phyloP scores from a whole-genome alignment of 345 rosid genomes.

The Clarkia xantiana region DNA sequence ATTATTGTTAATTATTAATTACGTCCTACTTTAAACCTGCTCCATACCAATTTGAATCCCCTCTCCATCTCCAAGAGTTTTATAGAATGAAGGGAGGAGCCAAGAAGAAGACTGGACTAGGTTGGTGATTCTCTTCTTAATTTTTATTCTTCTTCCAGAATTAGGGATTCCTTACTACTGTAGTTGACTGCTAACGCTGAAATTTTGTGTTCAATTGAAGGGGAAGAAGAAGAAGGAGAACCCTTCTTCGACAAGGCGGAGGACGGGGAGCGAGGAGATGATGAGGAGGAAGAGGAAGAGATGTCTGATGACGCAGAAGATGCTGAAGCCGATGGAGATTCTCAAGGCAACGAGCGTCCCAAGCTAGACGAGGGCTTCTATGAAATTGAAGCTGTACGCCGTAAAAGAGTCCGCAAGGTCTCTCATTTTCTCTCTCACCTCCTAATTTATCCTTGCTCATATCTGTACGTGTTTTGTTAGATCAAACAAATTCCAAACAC shows the following conservation, averaged over 20 bases:
- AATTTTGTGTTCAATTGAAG: background rate
- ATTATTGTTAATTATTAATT: too few relatives aligned
- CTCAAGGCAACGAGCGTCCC: constrained; percentile 37
- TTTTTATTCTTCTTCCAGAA: too few relatives aligned
- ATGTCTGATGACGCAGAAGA: constrained; percentile 22
- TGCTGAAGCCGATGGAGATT: constrained; percentile 21
- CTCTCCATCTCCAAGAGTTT: too few relatives aligned
- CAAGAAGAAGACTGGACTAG: too few relatives aligned
- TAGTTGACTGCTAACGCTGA: too few relatives aligned
- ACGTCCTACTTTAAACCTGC: too few relatives aligned
- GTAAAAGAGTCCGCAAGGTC: constrained; percentile 84
- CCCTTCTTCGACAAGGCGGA: background rate
- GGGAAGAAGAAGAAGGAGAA: constrained; percentile 9
- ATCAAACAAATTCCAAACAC: background rate
- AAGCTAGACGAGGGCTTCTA: constrained; percentile 82
- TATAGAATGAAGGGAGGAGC: too few relatives aligned
- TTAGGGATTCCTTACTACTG: too few relatives aligned
- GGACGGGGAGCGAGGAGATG: constrained; percentile 9
- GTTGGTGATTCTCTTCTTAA: too few relatives aligned
- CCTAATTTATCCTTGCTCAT: constrained; percentile 1
- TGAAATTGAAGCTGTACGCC: constrained; percentile 95
- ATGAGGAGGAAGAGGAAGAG: constrained; percentile 10
- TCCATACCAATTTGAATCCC: too few relatives aligned
- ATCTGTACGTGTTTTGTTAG: constrained; percentile 1
- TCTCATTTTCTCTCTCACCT: constrained; percentile 6